Percentiles rank a stretch among this genome's conserved stretches.
Conservation (phyloP, 345 rosid species). For the Citropsis articulata region DNA sequence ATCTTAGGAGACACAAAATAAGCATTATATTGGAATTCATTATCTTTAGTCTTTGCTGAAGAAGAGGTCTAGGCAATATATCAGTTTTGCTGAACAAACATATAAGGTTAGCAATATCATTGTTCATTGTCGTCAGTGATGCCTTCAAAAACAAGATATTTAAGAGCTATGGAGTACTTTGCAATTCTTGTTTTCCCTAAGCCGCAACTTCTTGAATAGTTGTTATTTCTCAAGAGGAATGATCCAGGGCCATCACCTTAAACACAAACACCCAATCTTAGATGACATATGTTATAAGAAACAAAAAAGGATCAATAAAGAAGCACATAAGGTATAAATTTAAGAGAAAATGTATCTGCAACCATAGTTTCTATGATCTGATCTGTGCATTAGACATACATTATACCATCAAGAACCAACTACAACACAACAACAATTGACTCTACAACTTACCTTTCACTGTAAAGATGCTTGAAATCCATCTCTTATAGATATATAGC, state of each 20-base stretch:
- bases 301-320: not conserved
- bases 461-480: conserved; percentile 58
- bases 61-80: not conserved
- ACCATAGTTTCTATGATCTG: not conserved
- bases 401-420: not conserved
- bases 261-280: not conserved
- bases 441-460: conserved; percentile 46
- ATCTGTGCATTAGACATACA: not conserved
- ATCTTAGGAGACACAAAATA: not conserved
- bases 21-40: not conserved
- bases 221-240: conserved; percentile 47
- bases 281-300: not conserved
- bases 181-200: conserved; percentile 31
- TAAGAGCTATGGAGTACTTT: conserved; percentile 53
- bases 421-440: not conserved
- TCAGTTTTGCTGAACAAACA: not conserved
- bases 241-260: conserved; percentile 70
- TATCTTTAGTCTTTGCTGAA: not conserved
- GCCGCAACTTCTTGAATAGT: conserved; percentile 17
- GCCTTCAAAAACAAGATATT: conserved; percentile 43
- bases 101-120: not conserved
- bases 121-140: conserved; percentile 36
- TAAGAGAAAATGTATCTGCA: not conserved
- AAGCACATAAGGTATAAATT: not conserved
- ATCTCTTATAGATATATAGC: conserved; percentile 73